Base-by-base conservation (phyloP, 177 flowering plant species). In the Tripterygium wilfordii region DNA sequence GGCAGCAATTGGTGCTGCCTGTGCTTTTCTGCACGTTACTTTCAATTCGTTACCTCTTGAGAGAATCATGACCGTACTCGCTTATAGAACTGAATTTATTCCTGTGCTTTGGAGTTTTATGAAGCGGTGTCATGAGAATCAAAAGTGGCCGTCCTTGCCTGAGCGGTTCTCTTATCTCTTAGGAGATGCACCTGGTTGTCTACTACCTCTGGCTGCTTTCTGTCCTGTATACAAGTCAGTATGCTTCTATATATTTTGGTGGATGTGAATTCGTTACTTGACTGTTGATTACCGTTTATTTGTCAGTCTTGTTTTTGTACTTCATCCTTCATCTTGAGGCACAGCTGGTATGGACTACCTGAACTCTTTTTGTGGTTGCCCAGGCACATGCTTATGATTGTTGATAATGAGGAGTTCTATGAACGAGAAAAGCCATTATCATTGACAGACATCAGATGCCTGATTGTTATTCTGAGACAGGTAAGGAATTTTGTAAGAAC, bases 321-420 rank as follows among this genome's bases (percentile, higher is more conserved):
- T n/a, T 18, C 39, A n/a, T 14, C 17, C 15, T n/a, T n/a, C n/a
- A n/a, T n/a, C n/a, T n/a, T n/a, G n/a, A n/a, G n/a, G n/a, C n/a
- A n/a, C n/a, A n/a, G n/a, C n/a, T n/a, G n/a, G n/a, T n/a, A n/a
- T n/a, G n/a, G n/a, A n/a, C 27, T 32, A 37, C 23, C 19, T 52
- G 47, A 26, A 26, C 21, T 22, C 39, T 1, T 19, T 58, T 57
- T 47, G 7, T 67, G 62, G 23, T 68, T 65, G 38, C 58, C 26
- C 74, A 92, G 98, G 83, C 89, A 89, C 72, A 94, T 94, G 96
- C 97, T 94, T 56, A 79, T 57, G 67, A 71, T 89, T 54, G 80
- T 84, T 37, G 97, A 89, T 48, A 94, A 89, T 66, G 99, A 94
- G 66, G 99, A 94, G 67, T 94, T 89, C 58, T 94, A 94, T 70